phyloP scores from a whole-genome alignment of 352 stramenopile genomes.

The Thraustochytrium striatum region DNA sequence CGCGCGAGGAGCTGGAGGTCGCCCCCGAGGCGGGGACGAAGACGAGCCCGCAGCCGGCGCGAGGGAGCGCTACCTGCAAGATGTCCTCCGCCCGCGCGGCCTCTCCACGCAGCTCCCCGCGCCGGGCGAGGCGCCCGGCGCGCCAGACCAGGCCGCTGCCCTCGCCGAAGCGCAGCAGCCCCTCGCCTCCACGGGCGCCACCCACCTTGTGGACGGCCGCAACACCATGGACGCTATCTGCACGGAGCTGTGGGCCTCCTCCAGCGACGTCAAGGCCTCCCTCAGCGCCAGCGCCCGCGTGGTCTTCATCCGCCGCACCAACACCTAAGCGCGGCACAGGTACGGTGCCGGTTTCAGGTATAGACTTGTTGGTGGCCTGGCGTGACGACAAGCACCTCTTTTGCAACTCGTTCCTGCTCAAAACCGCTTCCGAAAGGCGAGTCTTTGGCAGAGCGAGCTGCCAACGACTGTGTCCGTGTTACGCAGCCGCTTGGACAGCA shows the following conservation, averaged over 20 bases:
- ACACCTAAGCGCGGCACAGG: too few species aligned
- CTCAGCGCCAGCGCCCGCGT: too few species aligned
- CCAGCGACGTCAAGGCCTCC: too few species aligned
- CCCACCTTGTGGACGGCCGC: not conserved
- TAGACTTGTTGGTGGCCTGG: too few species aligned
- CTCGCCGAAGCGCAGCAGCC: not conserved
- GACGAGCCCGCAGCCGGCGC: not conserved
- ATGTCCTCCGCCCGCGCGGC: not conserved
- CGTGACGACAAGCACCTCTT: too few species aligned
- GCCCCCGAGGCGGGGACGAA: not conserved
- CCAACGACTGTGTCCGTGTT: too few species aligned
- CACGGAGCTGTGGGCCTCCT: conserved; percentile 15
- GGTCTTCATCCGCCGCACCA: too few species aligned
- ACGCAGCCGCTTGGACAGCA: too few species aligned
- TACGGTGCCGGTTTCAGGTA: too few species aligned
- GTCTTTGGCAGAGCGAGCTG: too few species aligned
- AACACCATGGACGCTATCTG: conserved; percentile 26
- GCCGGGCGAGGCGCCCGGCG: not conserved
- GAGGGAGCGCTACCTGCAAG: not conserved
- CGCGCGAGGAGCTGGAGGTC: not conserved
- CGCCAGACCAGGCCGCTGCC: not conserved
- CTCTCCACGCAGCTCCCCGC: not conserved
- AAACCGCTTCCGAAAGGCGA: too few species aligned
- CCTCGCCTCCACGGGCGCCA: not conserved
- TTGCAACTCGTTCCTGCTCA: too few species aligned